phyloP scores from a whole-genome alignment of 768 basidiomycete genomes.

The Pleurotus ostreatus region DNA sequence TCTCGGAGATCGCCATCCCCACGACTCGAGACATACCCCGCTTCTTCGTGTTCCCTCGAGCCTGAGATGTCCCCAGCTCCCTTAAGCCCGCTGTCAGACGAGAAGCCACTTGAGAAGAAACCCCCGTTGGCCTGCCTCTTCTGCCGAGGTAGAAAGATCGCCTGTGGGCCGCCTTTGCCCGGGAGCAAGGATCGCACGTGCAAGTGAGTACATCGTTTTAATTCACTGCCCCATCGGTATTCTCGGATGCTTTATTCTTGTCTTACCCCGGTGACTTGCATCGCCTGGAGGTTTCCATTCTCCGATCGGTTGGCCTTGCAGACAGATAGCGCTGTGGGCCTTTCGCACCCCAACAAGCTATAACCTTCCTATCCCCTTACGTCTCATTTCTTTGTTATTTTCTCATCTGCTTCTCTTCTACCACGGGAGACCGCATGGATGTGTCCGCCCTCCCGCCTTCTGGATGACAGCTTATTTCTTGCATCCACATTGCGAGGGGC shows the following conservation, averaged over 20 bases:
- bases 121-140: conserved; percentile 63
- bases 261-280: not conserved
- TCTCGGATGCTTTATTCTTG: not conserved
- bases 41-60: not conserved
- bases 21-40: not conserved
- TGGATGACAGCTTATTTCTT: not conserved
- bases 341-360: not conserved
- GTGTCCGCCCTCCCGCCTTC: not conserved
- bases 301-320: not conserved
- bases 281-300: not conserved
- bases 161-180: conserved; percentile 56
- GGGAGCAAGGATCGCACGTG: conserved; percentile 55
- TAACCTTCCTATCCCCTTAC: not conserved
- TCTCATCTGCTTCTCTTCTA: not conserved
- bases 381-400: not conserved
- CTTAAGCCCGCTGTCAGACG: conserved; percentile 23
- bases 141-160: conserved; percentile 66
- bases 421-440: not conserved
- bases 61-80: conserved; percentile 6
- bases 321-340: too few species aligned
- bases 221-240: not conserved
- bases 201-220: conserved; percentile 46
- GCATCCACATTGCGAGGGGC: not conserved
- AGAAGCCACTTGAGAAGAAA: conserved; percentile 41
- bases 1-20: conserved; percentile 2